A percentile compares a stretch with the other conserved stretches of the same genome.
Conservation (phyloP, 345 rosid species). For the Lepidium aucheri region DNA sequence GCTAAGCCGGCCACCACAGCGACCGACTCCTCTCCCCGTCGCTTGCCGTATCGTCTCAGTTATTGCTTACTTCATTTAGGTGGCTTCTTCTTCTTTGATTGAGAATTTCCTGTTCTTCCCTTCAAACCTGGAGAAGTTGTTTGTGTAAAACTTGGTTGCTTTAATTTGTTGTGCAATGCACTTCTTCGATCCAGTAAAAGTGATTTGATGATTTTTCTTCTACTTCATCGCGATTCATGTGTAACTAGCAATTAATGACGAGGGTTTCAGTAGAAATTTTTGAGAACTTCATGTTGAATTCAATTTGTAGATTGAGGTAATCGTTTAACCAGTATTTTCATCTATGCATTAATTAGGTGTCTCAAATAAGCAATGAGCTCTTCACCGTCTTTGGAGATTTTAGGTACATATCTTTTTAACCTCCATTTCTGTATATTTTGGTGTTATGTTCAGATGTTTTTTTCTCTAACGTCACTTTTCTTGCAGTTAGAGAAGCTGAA, state of each 20-base stretch:
- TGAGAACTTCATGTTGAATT: background rate
- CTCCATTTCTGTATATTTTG: background rate
- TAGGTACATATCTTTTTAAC: slow-evolving; percentile 39
- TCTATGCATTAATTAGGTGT: background rate
- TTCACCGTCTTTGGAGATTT: slow-evolving; percentile 57
- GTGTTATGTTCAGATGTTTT: background rate
- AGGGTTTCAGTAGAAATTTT: background rate
- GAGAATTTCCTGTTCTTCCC: background rate
- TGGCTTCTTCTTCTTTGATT: background rate
- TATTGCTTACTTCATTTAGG: slow-evolving; percentile 1
- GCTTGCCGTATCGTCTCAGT: background rate
- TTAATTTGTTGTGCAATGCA: background rate
- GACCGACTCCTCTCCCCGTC: slow-evolving; percentile 9
- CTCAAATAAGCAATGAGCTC: slow-evolving; percentile 29
- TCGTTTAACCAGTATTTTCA: background rate
- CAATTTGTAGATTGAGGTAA: background rate
- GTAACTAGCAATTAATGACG: background rate
- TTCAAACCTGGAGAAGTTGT: background rate
- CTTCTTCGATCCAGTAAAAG: background rate
- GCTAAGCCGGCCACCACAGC: slow-evolving; percentile 19
- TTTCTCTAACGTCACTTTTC: background rate
- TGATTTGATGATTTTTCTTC: background rate
- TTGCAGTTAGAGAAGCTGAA: slow-evolving; percentile 70
- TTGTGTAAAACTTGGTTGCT: background rate
- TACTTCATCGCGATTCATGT: background rate